Conservation (phyloP, 192 early-diverging fungal species). For the Backusella parvicylindrica region DNA sequence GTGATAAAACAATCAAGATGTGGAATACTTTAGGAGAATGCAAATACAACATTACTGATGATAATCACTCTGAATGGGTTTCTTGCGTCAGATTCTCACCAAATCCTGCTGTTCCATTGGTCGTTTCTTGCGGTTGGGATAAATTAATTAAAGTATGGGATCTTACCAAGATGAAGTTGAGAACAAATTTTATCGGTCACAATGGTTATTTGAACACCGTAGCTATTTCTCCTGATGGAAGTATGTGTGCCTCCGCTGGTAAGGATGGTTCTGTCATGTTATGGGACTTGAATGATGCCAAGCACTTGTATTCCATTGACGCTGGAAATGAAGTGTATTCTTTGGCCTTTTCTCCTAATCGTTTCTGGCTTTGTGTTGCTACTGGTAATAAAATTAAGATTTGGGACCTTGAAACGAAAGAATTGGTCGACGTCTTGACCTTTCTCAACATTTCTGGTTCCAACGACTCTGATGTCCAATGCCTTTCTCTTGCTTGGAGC, state of each 20-base stretch:
- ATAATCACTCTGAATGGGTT: slow-evolving; percentile 96
- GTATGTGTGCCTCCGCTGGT: slow-evolving; percentile 98
- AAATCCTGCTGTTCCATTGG: slow-evolving; percentile 92
- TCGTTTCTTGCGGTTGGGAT: slow-evolving; percentile 97
- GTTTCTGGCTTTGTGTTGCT: slow-evolving; percentile 98
- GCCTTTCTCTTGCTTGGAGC: slow-evolving; percentile 97
- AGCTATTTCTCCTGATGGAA: slow-evolving; percentile 98
- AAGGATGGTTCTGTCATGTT: slow-evolving; percentile 98
- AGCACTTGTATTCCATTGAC: slow-evolving; percentile 98
- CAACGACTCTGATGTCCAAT: slow-evolving; percentile 64
- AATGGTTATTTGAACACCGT: slow-evolving; percentile 95
- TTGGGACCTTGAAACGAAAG: slow-evolving; percentile 98
- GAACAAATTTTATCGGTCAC: slow-evolving; percentile 99
- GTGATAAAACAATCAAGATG: slow-evolving; percentile 98
- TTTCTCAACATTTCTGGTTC: slow-evolving; percentile 67
- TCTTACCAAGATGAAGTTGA: slow-evolving; percentile 92
- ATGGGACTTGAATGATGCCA: slow-evolving; percentile 99
- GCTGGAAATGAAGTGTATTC: slow-evolving; percentile 93
- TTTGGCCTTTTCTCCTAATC: slow-evolving; percentile 95
- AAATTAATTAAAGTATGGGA: slow-evolving; percentile 99
- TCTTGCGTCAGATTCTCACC: slow-evolving; percentile 98
- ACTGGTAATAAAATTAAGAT: slow-evolving; percentile 91
- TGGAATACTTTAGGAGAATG: slow-evolving; percentile 99
- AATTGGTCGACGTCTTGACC: slow-evolving; percentile 87
- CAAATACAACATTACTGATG: slow-evolving; percentile 95